Conservation (phyloP, 768 basidiomycete genomes). For the Tephrocybe rancida region DNA sequence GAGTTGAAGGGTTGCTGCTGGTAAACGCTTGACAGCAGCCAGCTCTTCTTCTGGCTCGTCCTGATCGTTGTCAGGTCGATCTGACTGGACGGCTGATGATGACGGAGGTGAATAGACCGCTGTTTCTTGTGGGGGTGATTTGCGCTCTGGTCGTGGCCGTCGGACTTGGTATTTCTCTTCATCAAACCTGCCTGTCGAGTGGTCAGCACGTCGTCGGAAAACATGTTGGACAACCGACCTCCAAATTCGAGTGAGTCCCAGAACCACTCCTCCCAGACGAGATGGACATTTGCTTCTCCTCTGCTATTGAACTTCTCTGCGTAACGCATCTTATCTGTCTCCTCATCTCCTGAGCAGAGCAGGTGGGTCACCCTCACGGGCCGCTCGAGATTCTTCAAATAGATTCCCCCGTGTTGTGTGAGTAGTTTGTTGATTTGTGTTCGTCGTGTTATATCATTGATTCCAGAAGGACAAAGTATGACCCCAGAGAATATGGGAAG, state of each 20-base stretch:
- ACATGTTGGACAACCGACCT: conserved; percentile 37
- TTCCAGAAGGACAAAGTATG: conserved; percentile 74
- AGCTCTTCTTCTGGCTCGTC: conserved; percentile 59
- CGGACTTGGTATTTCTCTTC: conserved; percentile 62
- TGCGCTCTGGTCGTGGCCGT: conserved; percentile 62
- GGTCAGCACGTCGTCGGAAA: neutral
- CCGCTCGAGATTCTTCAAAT: conserved; percentile 75
- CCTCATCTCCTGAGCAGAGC: conserved; percentile 67
- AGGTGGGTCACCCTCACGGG: conserved; percentile 86
- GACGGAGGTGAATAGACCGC: conserved; percentile 23
- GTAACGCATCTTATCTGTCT: conserved; percentile 78
- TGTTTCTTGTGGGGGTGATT: conserved; percentile 27
- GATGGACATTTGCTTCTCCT: conserved; percentile 71
- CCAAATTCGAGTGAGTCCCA: conserved; percentile 87
- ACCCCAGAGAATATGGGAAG: conserved; percentile 77
- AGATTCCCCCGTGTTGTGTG: conserved; percentile 62
- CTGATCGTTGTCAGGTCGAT: conserved; percentile 17
- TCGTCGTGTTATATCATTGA: conserved; percentile 61
- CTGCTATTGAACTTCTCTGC: conserved; percentile 72
- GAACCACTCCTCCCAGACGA: conserved; percentile 97
- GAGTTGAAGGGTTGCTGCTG: conserved; percentile 62
- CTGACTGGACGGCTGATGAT: conserved; percentile 21
- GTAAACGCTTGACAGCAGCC: conserved; percentile 57
- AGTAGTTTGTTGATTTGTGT: conserved; percentile 66
- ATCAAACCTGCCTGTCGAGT: conserved; percentile 56